Evolutionary conservation across 2,329 filamentous ascomycete species (phyloP).

Genomic region (Penicillium sp.): DNA sequence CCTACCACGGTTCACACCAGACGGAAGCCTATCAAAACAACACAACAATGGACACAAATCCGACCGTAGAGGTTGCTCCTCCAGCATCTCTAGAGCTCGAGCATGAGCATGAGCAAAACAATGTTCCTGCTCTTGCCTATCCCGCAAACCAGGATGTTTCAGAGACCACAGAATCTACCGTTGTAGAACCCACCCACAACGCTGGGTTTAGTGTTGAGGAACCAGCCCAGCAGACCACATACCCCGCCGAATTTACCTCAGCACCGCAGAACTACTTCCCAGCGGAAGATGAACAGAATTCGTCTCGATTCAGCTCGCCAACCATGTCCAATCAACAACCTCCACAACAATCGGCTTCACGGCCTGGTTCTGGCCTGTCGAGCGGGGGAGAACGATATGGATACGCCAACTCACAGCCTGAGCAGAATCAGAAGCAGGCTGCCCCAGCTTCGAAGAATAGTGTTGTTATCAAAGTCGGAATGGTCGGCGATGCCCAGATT

Average conservation of each 20-base stretch:
- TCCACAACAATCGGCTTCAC: constrained; percentile 35
- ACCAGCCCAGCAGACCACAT: constrained; percentile 38
- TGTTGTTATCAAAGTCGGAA: constrained; percentile 98
- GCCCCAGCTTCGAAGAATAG: constrained; percentile 48
- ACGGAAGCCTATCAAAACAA: neutral
- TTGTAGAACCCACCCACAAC: constrained; percentile 20
- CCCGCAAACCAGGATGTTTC: neutral
- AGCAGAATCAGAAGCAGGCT: constrained; percentile 44
- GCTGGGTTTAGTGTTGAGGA: constrained; percentile 44
- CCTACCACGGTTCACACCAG: neutral
- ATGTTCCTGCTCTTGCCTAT: neutral
- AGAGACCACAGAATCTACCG: constrained; percentile 6
- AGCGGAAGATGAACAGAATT: constrained; percentile 46
- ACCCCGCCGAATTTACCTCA: constrained; percentile 37
- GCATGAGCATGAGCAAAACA: neutral
- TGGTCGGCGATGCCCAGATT: constrained; percentile 98
- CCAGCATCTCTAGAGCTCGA: neutral
- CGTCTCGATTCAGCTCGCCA: constrained; percentile 39
- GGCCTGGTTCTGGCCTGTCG: constrained; percentile 51
- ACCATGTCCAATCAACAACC: constrained; percentile 39
- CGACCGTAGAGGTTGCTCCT: constrained; percentile 7
- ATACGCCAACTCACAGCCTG: constrained; percentile 48
- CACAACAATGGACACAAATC: constrained; percentile 10
- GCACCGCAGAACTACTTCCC: constrained; percentile 36
- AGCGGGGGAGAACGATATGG: constrained; percentile 42